These are phyloP conservation scores for Backusella circina DNA, from an alignment of 192 early-diverging fungal genomes.

Conservation along the genomic window DNA sequence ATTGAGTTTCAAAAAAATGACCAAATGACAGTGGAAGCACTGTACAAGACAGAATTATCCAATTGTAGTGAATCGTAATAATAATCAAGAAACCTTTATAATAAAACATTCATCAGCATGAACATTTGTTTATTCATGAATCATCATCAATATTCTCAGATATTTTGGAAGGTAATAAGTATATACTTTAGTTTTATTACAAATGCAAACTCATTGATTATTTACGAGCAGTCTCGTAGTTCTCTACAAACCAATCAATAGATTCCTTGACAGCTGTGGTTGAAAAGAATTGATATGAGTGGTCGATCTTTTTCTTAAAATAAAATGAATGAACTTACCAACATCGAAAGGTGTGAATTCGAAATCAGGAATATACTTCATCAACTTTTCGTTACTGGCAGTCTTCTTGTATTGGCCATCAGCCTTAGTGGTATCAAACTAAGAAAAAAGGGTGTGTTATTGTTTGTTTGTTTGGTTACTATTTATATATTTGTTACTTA, in stretches of 20 bases:
- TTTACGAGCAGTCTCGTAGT: constrained; percentile 63
- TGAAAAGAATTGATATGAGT: neutral
- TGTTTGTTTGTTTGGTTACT: too few species aligned
- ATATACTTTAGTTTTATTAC: neutral
- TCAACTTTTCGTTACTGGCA: constrained; percentile 75
- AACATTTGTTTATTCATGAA: too few species aligned
- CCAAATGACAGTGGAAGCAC: too few species aligned
- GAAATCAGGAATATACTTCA: constrained; percentile 67
- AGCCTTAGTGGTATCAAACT: constrained; percentile 68
- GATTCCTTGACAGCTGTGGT: constrained; percentile 58
- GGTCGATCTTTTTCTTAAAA: neutral
- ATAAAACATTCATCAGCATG: too few species aligned
- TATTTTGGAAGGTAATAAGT: too few species aligned
- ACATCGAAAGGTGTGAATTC: constrained; percentile 75
- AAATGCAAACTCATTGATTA: constrained; percentile 21
- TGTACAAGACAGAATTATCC: too few species aligned
- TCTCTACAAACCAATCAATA: constrained; percentile 70
- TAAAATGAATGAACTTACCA: constrained; percentile 40
- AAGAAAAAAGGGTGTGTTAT: neutral
- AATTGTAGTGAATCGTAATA: too few species aligned
- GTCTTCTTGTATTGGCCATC: constrained; percentile 88
- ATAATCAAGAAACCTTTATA: too few species aligned
- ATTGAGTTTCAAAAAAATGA: too few species aligned
- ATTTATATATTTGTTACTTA: constrained; percentile 13
- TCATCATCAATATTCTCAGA: too few species aligned